Conservation (phyloP, 2,329 filamentous ascomycete genomes). For the Ampelomyces quisqualis region DNA sequence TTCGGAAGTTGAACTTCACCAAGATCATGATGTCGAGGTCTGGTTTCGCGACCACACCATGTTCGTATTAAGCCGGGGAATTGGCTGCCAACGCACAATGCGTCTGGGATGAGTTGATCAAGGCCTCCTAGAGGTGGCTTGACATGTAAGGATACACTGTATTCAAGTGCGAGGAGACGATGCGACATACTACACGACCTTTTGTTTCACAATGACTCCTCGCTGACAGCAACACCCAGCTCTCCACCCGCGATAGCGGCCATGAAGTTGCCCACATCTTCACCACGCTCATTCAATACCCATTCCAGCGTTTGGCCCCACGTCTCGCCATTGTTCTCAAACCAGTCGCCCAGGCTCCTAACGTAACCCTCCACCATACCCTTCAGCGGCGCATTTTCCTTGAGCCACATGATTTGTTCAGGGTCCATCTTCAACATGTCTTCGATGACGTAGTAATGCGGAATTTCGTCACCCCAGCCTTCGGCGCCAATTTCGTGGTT, state of each 20-base stretch:
- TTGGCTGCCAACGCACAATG: too few relatives aligned
- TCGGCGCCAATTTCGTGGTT: slow-evolving; percentile 57
- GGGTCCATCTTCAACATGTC: slow-evolving; percentile 66
- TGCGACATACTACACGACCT: too few relatives aligned
- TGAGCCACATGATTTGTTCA: slow-evolving; percentile 59
- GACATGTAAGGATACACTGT: too few relatives aligned
- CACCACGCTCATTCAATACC: slow-evolving; percentile 58
- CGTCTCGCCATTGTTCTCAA: slow-evolving; percentile 64
- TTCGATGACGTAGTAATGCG: slow-evolving; percentile 64
- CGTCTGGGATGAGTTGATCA: too few relatives aligned
- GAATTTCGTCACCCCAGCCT: slow-evolving; percentile 65
- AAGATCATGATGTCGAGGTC: too few relatives aligned
- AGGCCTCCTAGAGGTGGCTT: too few relatives aligned
- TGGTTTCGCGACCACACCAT: too few relatives aligned
- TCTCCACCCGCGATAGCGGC: slow-evolving; percentile 67
- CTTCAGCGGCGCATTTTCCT: slow-evolving; percentile 58
- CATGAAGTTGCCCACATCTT: slow-evolving; percentile 59
- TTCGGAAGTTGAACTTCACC: too few relatives aligned
- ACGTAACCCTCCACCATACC: slow-evolving; percentile 59
- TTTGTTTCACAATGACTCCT: too few relatives aligned
- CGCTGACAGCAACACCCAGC: slow-evolving; percentile 60
- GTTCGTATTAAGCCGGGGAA: too few relatives aligned
- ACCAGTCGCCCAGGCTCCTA: slow-evolving; percentile 55
- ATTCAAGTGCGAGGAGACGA: too few relatives aligned
- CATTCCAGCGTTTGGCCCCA: slow-evolving; percentile 60